These are phyloP conservation scores for Zea luxurians DNA, from an alignment of 176 grass and related monocot genomes.

Conservation along the genomic window DNA sequence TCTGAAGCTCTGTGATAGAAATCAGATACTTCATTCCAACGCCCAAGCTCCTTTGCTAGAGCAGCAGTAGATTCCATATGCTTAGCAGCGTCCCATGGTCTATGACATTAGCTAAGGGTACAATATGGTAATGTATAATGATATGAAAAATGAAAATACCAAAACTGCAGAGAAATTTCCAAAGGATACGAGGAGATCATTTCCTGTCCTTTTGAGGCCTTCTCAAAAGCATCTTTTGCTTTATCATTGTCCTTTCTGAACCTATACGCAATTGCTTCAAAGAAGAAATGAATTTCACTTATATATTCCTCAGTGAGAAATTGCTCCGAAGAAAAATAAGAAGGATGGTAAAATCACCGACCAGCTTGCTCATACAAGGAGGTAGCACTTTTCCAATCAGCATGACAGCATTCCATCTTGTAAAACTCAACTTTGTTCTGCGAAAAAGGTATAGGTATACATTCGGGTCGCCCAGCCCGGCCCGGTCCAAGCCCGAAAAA, in stretches of 20 bases:
- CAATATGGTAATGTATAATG: constrained; percentile 16
- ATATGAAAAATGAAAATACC: constrained; percentile 22
- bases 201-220: constrained; percentile 99
- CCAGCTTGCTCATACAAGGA: constrained; percentile 95
- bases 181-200: constrained; percentile 94
- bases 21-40: constrained; percentile 87
- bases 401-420: constrained; percentile 92
- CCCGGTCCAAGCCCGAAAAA: too few species aligned
- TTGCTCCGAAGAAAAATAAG: constrained; percentile 12
- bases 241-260: constrained; percentile 89
- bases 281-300: too few species aligned
- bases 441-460: not conserved
- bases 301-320: not conserved
- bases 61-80: constrained; percentile 95
- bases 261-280: constrained; percentile 83
- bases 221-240: constrained; percentile 99
- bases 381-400: constrained; percentile 93
- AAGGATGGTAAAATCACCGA: constrained; percentile 30
- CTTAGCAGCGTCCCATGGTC: constrained; percentile 98
- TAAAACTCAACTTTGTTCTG: constrained; percentile 98
- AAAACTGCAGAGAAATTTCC: constrained; percentile 21
- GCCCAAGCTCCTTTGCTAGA: constrained; percentile 85
- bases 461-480: too few species aligned
- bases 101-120: constrained; percentile 58
- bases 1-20: constrained; percentile 87